Evolutionary conservation across 495 filamentous ascomycete genomes (phyloP), one percentile per base, ranked within the genome.

Genomic region (Penicillium cosmopolitanum): DNA sequence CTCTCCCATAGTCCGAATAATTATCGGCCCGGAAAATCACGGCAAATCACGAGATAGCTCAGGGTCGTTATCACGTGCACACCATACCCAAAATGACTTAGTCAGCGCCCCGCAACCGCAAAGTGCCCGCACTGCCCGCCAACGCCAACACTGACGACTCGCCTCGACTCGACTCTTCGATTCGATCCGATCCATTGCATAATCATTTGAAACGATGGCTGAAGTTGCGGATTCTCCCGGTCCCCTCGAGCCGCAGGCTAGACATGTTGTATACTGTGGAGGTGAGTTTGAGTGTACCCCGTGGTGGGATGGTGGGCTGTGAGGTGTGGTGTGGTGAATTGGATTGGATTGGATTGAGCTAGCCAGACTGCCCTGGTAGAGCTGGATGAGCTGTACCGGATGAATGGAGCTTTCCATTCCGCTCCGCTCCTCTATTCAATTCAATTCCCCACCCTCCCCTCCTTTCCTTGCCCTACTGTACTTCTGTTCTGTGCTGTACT

Each of bases 231-330:
- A 71, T 42, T 48, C 67, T 34, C 25, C 25, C 28, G 69, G 60
- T 28, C 63, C 78, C 35, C 67, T 65, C 12, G 87, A 88, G 70
- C 80, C 83, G 19, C 87, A 88, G 71, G 83, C 87, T 16, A 77
- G 84, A 67, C 78, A 87, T 54, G 79, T 95, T 58, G 70, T 88
- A 55, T 96, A 96, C 70, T 96, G 92, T 73, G 92, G 88, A 77
- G 87, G 91, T 91, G 77, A 75, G 83, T 66, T 91, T 91, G 77
- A 75, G 83, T 66, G 7, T 6, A 38, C 21, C 33, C 33, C 36
- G 50, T 65, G 19, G 35, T 62, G 38, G 56, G n/a, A 46, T 46
- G 43, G 16, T n/a, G 43, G 28, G 28, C 28, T 31, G 28, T 31
- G 21, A 3, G 21, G 23, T 23, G 23, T 3, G 23, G 23, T 23